phyloP scores from a whole-genome alignment of 2,329 filamentous ascomycete species.

The Talaromyces sp. region DNA sequence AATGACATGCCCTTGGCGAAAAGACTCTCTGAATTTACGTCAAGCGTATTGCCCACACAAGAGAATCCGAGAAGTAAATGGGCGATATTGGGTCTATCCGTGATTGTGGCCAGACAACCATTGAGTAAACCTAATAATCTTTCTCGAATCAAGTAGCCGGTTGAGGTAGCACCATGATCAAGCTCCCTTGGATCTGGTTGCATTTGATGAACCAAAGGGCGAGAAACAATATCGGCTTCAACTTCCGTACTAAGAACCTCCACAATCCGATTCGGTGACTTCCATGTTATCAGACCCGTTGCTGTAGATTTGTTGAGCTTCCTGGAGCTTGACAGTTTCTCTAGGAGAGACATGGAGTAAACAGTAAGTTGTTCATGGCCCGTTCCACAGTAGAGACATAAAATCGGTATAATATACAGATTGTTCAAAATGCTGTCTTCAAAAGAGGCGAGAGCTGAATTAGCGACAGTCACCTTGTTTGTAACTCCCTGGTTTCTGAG shows the following conservation, averaged over 20 bases:
- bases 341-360: constrained; percentile 72
- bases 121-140: constrained; percentile 82
- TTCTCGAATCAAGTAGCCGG: constrained; percentile 75
- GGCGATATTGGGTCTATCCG: constrained; percentile 76
- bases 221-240: constrained; percentile 72
- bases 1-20: constrained; percentile 70
- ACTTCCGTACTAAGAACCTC: constrained; percentile 79
- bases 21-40: constrained; percentile 61
- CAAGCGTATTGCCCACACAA: constrained; percentile 66
- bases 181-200: constrained; percentile 62
- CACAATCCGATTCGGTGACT: constrained; percentile 75
- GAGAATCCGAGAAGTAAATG: constrained; percentile 86
- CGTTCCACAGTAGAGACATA: constrained; percentile 82
- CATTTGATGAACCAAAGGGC: constrained; percentile 66
- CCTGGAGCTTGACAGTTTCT: constrained; percentile 77
- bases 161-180: constrained; percentile 62
- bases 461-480: constrained; percentile 60
- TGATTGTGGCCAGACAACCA: constrained; percentile 68
- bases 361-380: constrained; percentile 76
- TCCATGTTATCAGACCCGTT: constrained; percentile 56
- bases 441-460: constrained; percentile 76
- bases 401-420: constrained; percentile 69
- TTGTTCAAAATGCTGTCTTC: constrained; percentile 86
- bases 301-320: constrained; percentile 69
- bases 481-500: constrained; percentile 62